These are phyloP conservation scores for Penicillium rolfsii DNA, from an alignment of 2,329 filamentous ascomycete species.

Conservation along the genomic window DNA sequence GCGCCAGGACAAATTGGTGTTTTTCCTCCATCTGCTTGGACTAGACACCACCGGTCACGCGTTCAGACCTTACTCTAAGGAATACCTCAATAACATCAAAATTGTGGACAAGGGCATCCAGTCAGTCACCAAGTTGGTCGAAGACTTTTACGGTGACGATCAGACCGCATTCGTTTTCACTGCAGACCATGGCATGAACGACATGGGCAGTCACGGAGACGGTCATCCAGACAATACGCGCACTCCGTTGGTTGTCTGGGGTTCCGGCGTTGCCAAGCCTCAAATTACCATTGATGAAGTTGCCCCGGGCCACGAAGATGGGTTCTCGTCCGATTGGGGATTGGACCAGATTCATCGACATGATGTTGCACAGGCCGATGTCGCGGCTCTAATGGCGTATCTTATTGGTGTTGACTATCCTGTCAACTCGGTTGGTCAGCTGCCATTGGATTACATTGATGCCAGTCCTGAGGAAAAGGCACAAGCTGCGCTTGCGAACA, in stretches of 20 bases:
- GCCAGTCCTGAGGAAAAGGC: constrained; percentile 77
- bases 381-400: constrained; percentile 95
- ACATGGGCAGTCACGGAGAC: constrained; percentile 98
- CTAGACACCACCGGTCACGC: constrained; percentile 87
- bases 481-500: constrained; percentile 80
- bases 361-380: constrained; percentile 90
- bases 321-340: constrained; percentile 85
- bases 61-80: constrained; percentile 88
- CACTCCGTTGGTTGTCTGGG: constrained; percentile 91
- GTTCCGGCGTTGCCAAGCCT: constrained; percentile 83
- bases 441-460: constrained; percentile 81
- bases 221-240: constrained; percentile 96
- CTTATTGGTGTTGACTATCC: constrained; percentile 86
- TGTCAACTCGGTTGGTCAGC: constrained; percentile 91
- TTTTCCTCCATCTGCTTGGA: constrained; percentile 92
- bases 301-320: constrained; percentile 83
- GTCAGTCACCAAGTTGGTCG: constrained; percentile 78
- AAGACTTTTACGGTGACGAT: constrained; percentile 80
- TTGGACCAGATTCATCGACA: constrained; percentile 79
- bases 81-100: constrained; percentile 93
- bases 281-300: constrained; percentile 57
- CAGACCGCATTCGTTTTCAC: constrained; percentile 96
- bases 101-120: constrained; percentile 88
- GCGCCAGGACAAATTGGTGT: constrained; percentile 83
- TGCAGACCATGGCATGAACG: constrained; percentile 98